Base-by-base conservation (phyloP, 768 basidiomycete genomes). In the Sporobolomyces roseus region DNA sequence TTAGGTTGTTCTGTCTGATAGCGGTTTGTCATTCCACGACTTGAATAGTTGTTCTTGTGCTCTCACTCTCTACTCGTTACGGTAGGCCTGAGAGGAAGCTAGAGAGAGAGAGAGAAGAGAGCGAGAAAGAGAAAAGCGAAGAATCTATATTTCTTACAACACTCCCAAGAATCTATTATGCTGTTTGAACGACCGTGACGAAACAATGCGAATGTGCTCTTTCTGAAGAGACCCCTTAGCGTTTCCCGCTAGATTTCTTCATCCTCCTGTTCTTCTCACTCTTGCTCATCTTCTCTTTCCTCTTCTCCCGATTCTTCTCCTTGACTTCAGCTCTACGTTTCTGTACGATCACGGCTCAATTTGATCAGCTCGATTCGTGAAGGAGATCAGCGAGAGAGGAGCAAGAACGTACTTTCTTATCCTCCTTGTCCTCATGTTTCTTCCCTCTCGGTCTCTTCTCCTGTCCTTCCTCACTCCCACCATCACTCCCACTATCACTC, bases 391-490 rank as follows among this genome's bases (percentile, higher is more conserved):
- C 33, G 41, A 35, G 38, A 23, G 17, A 53, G 43, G 17, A 5
- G 6, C 29, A 27, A 12, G 10, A 17, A 36, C 65, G 21, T 36
- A 65, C 68, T 65, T 73, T 73, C 52, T 73, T 73, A 45, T 73
- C 72, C 2, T 73, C 72, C 63, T 70, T 70, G 54, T 73, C 72
- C 38, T 73, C 72, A 32, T 56, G 54, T 58, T 70, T 85, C 80
- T 96, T 93, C 2, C 96, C 93, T 72, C 89, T 82, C 33, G 88
- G 88, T 66, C 78, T 83, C 63, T 83, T 85, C 70, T 87, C 86
- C 30, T 78, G 79, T 38, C 61, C 70, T 13, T 74, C 79, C 43
- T 77, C 81, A 41, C 78, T 78, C 3, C 48, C 60, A 6, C 29
- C 77, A 80, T 21, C 61, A 41, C 29, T 71, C 59, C 53, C 30